Conservation (phyloP, 495 filamentous ascomycete genomes). For the Tuber calosporum region DNA sequence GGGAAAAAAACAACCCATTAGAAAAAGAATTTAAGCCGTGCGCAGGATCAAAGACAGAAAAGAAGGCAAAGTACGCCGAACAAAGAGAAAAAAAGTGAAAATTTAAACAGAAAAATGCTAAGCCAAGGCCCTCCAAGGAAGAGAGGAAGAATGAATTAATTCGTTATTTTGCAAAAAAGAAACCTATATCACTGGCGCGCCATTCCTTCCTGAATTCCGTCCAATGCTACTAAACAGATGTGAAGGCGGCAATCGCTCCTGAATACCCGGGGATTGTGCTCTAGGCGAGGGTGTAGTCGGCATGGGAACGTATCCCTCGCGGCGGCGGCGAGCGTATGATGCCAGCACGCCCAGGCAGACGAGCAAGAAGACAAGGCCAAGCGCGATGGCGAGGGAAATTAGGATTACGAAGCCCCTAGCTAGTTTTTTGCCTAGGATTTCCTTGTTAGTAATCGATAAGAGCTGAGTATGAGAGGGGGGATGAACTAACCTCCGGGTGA, state of each 20-base stretch:
- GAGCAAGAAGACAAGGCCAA: constrained; percentile 79
- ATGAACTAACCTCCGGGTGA: constrained; percentile 47
- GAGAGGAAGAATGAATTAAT: constrained; percentile 6
- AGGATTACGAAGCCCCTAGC: constrained; percentile 82
- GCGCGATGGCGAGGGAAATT: constrained; percentile 82
- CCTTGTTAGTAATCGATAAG: constrained; percentile 27
- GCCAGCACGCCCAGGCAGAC: constrained; percentile 76
- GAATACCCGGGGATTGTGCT: constrained; percentile 68
- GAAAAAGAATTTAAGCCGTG: constrained; percentile 4
- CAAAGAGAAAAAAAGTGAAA: constrained; percentile 27
- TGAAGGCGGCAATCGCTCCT: constrained; percentile 65
- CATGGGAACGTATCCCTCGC: constrained; percentile 79
- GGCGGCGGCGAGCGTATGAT: constrained; percentile 72
- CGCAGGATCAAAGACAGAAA: constrained; percentile 2
- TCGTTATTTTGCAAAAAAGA: not conserved
- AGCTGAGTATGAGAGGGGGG: constrained; percentile 15
- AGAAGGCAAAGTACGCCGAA: constrained; percentile 7
- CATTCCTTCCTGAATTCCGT: constrained; percentile 17
- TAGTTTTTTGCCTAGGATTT: constrained; percentile 51
- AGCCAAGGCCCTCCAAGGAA: constrained; percentile 3
- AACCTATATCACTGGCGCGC: constrained; percentile 19
- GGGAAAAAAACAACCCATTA: constrained; percentile 4
- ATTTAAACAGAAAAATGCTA: constrained; percentile 8
- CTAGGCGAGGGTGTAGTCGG: constrained; percentile 57
- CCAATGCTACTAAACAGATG: constrained; percentile 55